Base-by-base conservation (phyloP, 495 filamentous ascomycete genomes). In the Amphirosellinia nigrospora region DNA sequence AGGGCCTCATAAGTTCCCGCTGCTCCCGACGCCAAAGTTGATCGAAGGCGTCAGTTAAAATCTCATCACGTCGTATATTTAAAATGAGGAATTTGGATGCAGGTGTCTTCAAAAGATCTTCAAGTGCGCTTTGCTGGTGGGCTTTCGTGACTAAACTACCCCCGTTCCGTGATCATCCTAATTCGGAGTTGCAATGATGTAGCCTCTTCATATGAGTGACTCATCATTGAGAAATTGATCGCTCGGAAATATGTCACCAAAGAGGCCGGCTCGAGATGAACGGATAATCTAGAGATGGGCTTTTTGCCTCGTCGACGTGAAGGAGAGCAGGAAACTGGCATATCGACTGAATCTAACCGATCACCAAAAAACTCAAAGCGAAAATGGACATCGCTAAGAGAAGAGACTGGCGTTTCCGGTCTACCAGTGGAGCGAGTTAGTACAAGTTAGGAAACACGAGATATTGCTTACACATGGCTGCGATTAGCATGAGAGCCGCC, bases 171-270 rank as follows among this genome's bases (percentile, higher is more conserved):
- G 52, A 91, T 89, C 48, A 88, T 86, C 7, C 83, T 84, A 45
- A 90, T 86, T 67, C 90, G 84, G 36, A 86, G 84, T 38, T 88
- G 85, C 16, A 87, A 85, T 0, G 87, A 89, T 73, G 87, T 88
- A 0, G 93, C 88, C 56, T 87, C 84, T 73, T 95, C 92, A 73
- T 88, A 93, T 9, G 89, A 85, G 58, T 89, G 88, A 28, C 87
- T 92, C 94, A 98, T 97, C 32, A 85, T 85, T 0, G 89, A 88
- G 72, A 92, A 91, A 73, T 97, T 97, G 68, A 97, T 88, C n/a
- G 93, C 87, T 4, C 94, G 91, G 74, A 97, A 97, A 74, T 94
- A 97, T 0, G 89, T 90, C 45, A 97, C 90, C 9, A 96, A 80
- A 15, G 87, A 87, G 0, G 90, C 84, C 0, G 90, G 88, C 34